Evolutionary conservation across 2,329 filamentous ascomycete species (phyloP).

Genomic region (Metarhizium brunneum): DNA sequence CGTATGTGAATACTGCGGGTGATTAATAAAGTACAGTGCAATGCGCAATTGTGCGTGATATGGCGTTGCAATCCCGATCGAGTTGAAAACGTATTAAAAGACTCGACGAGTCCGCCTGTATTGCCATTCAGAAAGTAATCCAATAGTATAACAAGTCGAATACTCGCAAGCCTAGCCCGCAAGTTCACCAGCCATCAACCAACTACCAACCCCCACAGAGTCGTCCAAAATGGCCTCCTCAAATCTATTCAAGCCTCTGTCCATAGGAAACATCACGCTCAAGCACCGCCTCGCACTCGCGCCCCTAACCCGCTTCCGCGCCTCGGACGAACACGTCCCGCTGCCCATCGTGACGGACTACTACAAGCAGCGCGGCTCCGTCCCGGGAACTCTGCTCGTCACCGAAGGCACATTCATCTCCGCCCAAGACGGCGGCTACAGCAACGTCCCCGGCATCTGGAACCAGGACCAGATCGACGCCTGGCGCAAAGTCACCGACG

Average conservation of each 20-base stretch:
- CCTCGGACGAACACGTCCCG: conserved; percentile 21
- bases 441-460: conserved; percentile 50
- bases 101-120: too few relatives aligned
- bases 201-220: too few relatives aligned
- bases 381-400: conserved; percentile 33
- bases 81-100: too few relatives aligned
- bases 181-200: too few relatives aligned
- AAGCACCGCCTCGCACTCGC: conserved; percentile 43
- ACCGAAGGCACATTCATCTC: conserved; percentile 35
- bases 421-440: conserved; percentile 21
- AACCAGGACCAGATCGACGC: conserved; percentile 43
- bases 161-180: too few relatives aligned
- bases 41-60: too few relatives aligned
- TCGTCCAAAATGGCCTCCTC: not conserved
- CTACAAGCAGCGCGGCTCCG: conserved; percentile 33
- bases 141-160: too few relatives aligned
- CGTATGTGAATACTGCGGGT: too few relatives aligned
- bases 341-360: conserved; percentile 30
- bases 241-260: conserved; percentile 32
- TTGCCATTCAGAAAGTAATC: too few relatives aligned
- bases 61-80: too few relatives aligned
- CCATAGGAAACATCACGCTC: conserved; percentile 28
- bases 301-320: conserved; percentile 45
- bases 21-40: too few relatives aligned
- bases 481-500: conserved; percentile 53